Base-by-base conservation (phyloP, 768 basidiomycete genomes). In the Boletus vermiculosoides region DNA sequence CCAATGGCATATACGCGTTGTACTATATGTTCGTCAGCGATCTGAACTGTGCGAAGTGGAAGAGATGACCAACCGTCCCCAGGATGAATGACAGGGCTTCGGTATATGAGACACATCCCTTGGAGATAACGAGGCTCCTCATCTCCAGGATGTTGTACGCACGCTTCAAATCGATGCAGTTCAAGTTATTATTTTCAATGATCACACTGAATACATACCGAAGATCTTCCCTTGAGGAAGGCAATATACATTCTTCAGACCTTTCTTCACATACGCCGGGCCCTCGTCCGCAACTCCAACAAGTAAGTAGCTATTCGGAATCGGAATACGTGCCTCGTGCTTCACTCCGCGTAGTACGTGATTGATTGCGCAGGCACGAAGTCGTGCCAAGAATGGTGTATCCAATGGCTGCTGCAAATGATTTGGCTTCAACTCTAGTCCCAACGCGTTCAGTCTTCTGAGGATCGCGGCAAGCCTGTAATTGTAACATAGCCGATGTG, bases 271-370 rank as follows among this genome's bases (percentile, higher is more conserved):
- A 59, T 90, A 89, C 0, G 85, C 82, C 0, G 85, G 83, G 0
- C 90, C 90, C 71, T 93, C 90, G 63, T 94, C 92, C 4, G 90
- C 87, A 10, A 94, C 81, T 1, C 93, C 92, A 12, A 92, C 88
- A 1, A 94, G 77, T 28, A 85, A 76, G 56, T 83, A 83, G 57
- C 85, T 85, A 1, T 83, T 73, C 0, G 85, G 85, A 11, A 94
- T 79, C 4, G 79, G 83, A 28, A 94, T 88, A 10, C 90, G 78
- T 0, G 92, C 92, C 39, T 78, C 75, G 61, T 90, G 83, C 63
- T 93, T 93, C 64, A 94, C 82, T 41, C 83, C 83, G 6, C 90
- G 80, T 40, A 94, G 71, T 12, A 88, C 81, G 58, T 84, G 81
- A 45, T 80, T 82, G 71, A 83, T 82, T 0, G 85, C 80, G 34